A percentile compares a stretch with the other conserved stretches of the same genome.
phyloP scores from a whole-genome alignment of 2,329 filamentous ascomycete species.

The Magnaporthiopsis incrustans region DNA sequence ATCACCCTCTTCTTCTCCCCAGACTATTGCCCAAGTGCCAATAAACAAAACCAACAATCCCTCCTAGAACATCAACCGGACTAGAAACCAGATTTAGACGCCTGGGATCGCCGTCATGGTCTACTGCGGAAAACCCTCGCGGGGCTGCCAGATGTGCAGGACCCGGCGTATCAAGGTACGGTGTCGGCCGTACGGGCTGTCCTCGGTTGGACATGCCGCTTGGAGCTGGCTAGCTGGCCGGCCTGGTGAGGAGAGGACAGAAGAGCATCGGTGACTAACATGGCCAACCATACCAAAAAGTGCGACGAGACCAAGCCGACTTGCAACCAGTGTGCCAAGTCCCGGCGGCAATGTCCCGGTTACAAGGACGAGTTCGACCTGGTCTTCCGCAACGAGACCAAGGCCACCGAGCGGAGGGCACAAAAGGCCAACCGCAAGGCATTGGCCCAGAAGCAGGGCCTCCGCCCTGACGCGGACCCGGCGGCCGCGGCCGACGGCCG shows the following conservation, averaged over 20 bases:
- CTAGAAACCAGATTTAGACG: background rate
- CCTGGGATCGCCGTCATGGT: slow-evolving; percentile 40
- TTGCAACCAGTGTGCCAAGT: slow-evolving; percentile 58
- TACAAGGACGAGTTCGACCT: slow-evolving; percentile 67
- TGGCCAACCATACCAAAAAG: slow-evolving; percentile 25
- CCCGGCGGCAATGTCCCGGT: slow-evolving; percentile 54
- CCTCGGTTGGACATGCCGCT: background rate
- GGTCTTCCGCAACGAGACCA: slow-evolving; percentile 65
- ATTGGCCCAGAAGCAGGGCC: slow-evolving; percentile 17
- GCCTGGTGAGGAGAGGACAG: background rate
- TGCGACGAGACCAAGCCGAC: slow-evolving; percentile 61
- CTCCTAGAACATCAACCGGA: background rate
- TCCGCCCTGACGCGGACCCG: slow-evolving; percentile 1
- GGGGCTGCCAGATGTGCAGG: slow-evolving; percentile 68
- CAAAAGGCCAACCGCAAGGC: slow-evolving; percentile 46
- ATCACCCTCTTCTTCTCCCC: background rate
- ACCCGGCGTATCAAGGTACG: slow-evolving; percentile 65
- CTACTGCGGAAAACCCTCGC: slow-evolving; percentile 57
- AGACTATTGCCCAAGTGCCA: background rate
- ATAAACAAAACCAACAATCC: background rate
- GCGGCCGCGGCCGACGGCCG: background rate
- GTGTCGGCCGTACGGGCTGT: background rate
- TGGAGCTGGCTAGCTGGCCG: background rate
- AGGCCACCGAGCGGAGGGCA: slow-evolving; percentile 56
- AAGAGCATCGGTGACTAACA: slow-evolving; percentile 11